Evolutionary conservation across 2,329 filamentous ascomycete species (phyloP).

Genomic region (Beauveria varroae): DNA sequence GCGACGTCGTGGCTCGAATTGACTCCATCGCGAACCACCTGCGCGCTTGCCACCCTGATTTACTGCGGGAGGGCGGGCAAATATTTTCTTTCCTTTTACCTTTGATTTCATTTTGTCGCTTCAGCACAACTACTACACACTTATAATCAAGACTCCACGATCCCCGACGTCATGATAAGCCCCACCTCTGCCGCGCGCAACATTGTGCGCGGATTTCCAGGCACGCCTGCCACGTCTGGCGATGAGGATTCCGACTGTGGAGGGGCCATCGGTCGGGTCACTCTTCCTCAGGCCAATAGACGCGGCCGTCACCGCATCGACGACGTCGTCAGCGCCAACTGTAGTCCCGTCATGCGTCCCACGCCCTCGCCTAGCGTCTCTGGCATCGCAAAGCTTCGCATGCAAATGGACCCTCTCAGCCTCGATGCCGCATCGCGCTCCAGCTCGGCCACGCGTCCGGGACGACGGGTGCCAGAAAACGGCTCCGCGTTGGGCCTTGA

Average conservation of each 20-base stretch:
- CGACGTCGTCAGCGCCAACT: slow-evolving; percentile 55
- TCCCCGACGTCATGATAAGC: slow-evolving; percentile 33
- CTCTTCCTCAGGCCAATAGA: slow-evolving; percentile 29
- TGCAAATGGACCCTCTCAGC: slow-evolving; percentile 72
- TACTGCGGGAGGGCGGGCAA: neutral
- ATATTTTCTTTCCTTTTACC: neutral
- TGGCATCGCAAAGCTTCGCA: slow-evolving; percentile 75
- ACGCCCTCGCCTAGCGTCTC: slow-evolving; percentile 48
- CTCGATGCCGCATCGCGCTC: slow-evolving; percentile 50
- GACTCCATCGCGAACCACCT: slow-evolving; percentile 19
- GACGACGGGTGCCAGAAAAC: slow-evolving; percentile 31
- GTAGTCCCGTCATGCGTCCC: slow-evolving; percentile 52
- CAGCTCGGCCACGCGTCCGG: slow-evolving; percentile 46
- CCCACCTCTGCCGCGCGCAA: slow-evolving; percentile 42
- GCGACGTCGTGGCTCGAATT: slow-evolving; percentile 48
- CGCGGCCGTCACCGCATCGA: slow-evolving; percentile 38
- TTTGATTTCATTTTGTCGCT: neutral
- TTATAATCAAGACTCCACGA: neutral
- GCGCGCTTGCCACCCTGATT: slow-evolving; percentile 11
- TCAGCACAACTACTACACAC: neutral
- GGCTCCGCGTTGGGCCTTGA: slow-evolving; percentile 40
- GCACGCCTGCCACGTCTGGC: slow-evolving; percentile 46
- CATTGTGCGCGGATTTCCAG: slow-evolving; percentile 49
- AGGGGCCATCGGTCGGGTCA: slow-evolving; percentile 26
- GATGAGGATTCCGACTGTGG: slow-evolving; percentile 50